A percentile compares a stretch with the other conserved stretches of the same genome.
These are phyloP conservation scores for Citrus australasica DNA, from an alignment of 345 rosid species.

Conservation along the genomic window DNA sequence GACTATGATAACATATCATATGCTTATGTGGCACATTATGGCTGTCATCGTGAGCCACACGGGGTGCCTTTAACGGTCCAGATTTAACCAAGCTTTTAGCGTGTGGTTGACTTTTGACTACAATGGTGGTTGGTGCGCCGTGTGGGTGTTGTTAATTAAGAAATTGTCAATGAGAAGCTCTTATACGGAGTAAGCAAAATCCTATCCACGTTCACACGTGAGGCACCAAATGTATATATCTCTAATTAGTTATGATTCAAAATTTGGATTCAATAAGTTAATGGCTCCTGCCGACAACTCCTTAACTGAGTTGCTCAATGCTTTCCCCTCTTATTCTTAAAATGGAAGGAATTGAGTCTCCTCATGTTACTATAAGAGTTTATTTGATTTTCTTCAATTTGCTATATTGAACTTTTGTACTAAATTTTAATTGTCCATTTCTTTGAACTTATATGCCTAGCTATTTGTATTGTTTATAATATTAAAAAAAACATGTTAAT, in stretches of 20 bases:
- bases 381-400: too few species aligned
- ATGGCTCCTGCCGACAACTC: too few species aligned
- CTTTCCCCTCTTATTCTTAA: too few species aligned
- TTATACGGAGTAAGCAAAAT: background rate
- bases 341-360: too few species aligned
- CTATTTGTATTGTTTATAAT: too few species aligned
- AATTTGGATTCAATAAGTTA: too few species aligned
- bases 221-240: background rate
- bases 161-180: slow-evolving; percentile 11
- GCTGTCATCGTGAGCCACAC: slow-evolving; percentile 8
- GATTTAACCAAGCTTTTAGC: background rate
- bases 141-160: background rate
- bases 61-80: background rate
- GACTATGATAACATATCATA: background rate
- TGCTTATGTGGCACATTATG: background rate
- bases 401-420: too few species aligned
- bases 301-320: too few species aligned
- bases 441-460: too few species aligned
- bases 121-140: background rate
- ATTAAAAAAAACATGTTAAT: too few species aligned
- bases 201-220: slow-evolving; percentile 12
- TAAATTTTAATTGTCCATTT: too few species aligned
- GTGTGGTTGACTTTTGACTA: background rate
- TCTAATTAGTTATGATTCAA: background rate
- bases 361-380: too few species aligned